Conservation (phyloP, 495 filamentous ascomycete genomes). For the Aspergillus conjunctus region DNA sequence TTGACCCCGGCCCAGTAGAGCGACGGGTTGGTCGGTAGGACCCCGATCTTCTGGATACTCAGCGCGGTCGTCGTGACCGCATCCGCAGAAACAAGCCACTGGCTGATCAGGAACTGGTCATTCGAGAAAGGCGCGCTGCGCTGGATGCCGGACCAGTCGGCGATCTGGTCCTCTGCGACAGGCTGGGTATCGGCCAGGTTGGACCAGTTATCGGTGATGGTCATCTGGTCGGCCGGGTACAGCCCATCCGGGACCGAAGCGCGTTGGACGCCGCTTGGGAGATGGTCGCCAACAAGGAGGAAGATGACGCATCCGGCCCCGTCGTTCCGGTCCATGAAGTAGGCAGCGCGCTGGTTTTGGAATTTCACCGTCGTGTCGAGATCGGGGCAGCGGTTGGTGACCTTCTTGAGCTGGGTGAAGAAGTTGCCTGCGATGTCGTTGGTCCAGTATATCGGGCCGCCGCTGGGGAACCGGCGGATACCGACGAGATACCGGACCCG, state of each 20-base stretch:
- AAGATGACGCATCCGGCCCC: constrained; percentile 18
- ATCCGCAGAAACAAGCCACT: constrained; percentile 18
- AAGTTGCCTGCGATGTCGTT: constrained; percentile 10
- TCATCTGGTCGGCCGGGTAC: constrained; percentile 7
- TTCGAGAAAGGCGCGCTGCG: constrained; percentile 9
- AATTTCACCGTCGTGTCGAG: constrained; percentile 12
- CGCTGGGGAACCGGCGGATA: constrained; percentile 5
- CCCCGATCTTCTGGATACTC: constrained; percentile 14
- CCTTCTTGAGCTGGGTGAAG: constrained; percentile 14
- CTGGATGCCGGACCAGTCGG: constrained; percentile 9
- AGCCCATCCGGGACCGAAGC: constrained; percentile 8
- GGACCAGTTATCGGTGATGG: constrained; percentile 18
- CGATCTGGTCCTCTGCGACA: constrained; percentile 17
- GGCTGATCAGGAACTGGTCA: constrained; percentile 17
- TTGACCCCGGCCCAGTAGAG: constrained; percentile 20
- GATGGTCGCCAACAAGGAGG: constrained; percentile 8
- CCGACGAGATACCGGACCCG: constrained; percentile 16
- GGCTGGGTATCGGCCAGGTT: constrained; percentile 11
- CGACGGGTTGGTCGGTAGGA: constrained; percentile 14
- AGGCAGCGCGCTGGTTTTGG: constrained; percentile 11
- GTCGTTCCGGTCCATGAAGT: constrained; percentile 17
- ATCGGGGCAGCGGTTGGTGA: constrained; percentile 17
- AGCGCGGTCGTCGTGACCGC: constrained; percentile 14
- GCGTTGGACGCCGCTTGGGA: constrained; percentile 8
- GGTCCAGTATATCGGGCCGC: constrained; percentile 13